A percentile compares a stretch with the other conserved stretches of the same genome.
Conservation (phyloP, 2,329 filamentous ascomycete species). For the Diplocarpon rosae region DNA sequence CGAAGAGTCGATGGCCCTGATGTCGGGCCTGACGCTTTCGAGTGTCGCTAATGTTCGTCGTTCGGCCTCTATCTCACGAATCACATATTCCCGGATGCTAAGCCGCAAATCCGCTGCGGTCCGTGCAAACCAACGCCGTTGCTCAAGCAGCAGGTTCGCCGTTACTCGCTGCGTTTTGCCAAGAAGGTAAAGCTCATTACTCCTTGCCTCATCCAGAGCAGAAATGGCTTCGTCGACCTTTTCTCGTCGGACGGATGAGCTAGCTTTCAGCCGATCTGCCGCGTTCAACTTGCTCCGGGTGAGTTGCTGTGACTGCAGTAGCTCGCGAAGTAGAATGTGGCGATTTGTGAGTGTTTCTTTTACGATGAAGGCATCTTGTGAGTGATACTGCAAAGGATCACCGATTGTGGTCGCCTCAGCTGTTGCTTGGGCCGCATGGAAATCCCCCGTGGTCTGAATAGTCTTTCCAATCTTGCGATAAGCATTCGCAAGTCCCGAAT, state of each 20-base stretch:
- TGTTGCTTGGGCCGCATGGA: conserved; percentile 90
- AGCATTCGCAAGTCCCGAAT: conserved; percentile 75
- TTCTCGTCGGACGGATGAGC: conserved; percentile 76
- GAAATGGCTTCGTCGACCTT: conserved; percentile 98
- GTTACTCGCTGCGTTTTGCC: conserved; percentile 86
- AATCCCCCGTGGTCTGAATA: conserved; percentile 88
- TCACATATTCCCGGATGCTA: conserved; percentile 81
- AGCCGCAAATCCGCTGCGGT: conserved; percentile 75
- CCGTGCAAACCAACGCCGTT: conserved; percentile 79
- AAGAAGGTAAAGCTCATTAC: conserved; percentile 68
- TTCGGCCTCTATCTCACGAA: conserved; percentile 92
- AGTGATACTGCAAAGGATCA: conserved; percentile 90
- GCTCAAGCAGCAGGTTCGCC: conserved; percentile 76
- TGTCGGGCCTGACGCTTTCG: conserved; percentile 88
- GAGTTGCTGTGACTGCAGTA: conserved; percentile 79
- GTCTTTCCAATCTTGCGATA: conserved; percentile 93
- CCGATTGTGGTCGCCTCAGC: conserved; percentile 91
- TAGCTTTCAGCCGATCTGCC: conserved; percentile 79
- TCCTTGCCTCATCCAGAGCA: conserved; percentile 76
- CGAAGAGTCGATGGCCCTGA: conserved; percentile 82
- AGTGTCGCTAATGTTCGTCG: conserved; percentile 81
- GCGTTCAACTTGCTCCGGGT: conserved; percentile 75
- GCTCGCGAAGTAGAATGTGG: conserved; percentile 88
- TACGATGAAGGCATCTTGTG: conserved; percentile 90
- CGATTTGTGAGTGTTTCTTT: conserved; percentile 97